Evolutionary conservation across 2,329 filamentous ascomycete genomes (phyloP).

Genomic region (Nemania diffusa): DNA sequence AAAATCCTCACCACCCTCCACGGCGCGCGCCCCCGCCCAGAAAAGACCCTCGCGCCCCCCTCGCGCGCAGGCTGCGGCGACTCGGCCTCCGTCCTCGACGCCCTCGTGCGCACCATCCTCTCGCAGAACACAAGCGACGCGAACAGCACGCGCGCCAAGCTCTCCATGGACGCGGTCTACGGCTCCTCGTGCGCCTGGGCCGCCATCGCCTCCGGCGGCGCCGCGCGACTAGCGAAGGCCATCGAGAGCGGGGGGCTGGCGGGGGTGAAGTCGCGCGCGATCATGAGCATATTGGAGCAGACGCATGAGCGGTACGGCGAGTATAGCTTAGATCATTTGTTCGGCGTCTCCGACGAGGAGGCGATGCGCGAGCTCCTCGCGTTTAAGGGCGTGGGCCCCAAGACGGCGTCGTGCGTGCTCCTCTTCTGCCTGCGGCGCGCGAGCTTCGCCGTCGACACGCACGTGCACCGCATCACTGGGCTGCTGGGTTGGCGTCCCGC

Average conservation of each 20-base stretch:
- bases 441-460: conserved; percentile 65
- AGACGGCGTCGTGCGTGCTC: conserved; percentile 64
- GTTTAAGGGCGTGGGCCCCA: conserved; percentile 64
- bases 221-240: conserved; percentile 60
- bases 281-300: conserved; percentile 74
- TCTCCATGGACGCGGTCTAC: conserved; percentile 58
- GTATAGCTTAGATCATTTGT: conserved; percentile 63
- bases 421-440: conserved; percentile 61
- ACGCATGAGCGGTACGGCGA: conserved; percentile 59
- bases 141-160: conserved; percentile 70
- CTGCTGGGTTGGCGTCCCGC: conserved; percentile 61
- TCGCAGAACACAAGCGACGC: conserved; percentile 63
- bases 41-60: conserved; percentile 62
- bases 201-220: conserved; percentile 54
- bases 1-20: conserved; percentile 72
- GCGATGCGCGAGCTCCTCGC: conserved; percentile 62
- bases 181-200: conserved; percentile 58
- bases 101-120: conserved; percentile 62
- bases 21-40: conserved; percentile 70
- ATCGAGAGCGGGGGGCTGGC: conserved; percentile 79
- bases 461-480: conserved; percentile 62
- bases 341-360: conserved; percentile 55
- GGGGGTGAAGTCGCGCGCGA: conserved; percentile 76
- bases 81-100: conserved; percentile 62
- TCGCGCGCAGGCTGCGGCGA: conserved; percentile 71